A percentile compares a stretch with the other conserved stretches of the same genome.
Evolutionary conservation across 305 asterid species (phyloP).

Genomic region (Fraxinus dipetala): DNA sequence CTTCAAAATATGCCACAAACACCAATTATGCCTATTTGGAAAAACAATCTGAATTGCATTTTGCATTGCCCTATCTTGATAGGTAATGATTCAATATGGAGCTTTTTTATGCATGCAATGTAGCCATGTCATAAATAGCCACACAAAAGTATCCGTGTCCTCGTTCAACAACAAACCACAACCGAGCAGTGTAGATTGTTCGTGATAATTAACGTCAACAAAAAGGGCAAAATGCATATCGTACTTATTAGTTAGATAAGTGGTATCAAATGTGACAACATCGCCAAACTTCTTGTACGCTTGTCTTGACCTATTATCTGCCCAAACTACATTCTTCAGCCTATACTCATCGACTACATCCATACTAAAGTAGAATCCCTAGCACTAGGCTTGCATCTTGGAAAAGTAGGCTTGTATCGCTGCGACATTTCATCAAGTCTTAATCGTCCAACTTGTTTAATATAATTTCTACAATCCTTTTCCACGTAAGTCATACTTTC

Average conservation of each 20-base stretch:
- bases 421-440: neutral
- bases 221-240: neutral
- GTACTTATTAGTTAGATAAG: neutral
- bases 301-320: neutral
- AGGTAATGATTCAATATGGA: neutral
- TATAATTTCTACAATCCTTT: neutral
- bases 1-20: neutral
- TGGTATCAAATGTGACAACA: neutral
- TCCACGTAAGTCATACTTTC: neutral
- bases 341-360: neutral
- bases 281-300: neutral
- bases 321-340: neutral
- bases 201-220: neutral
- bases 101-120: neutral
- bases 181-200: too few relatives aligned
- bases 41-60: too few relatives aligned
- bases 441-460: neutral
- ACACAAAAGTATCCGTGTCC: neutral
- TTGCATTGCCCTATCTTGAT: neutral
- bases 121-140: neutral
- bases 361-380: neutral
- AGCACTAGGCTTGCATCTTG: neutral
- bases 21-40: neutral
- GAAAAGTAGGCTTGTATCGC: neutral
- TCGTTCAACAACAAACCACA: neutral